Evolutionary conservation across 257 asterid genomes (phyloP), one percentile per base, ranked within the genome.

Genomic region (Jaltomata sinuosa): DNA sequence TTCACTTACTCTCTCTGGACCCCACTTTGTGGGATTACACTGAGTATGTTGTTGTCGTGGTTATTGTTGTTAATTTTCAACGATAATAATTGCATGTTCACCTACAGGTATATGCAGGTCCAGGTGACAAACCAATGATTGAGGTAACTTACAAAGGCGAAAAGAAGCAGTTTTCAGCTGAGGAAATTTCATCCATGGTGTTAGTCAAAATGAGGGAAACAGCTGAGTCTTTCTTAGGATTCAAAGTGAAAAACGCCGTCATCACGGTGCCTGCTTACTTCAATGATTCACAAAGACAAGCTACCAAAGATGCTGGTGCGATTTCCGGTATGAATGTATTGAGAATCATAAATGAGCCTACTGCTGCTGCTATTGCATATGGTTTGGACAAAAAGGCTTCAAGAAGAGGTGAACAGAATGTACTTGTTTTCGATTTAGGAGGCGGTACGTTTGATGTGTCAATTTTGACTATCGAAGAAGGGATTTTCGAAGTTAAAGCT

Each of bases 361-460:
- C 93, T 21, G 93, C 95, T 6, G 93, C 95, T 11, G 95, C 95
- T 6, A 92, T 92, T 0, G 93, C 95, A 2, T 90, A 92, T 64
- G 95, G 95, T 0, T 79, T 92, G 83, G 93, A 92, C n/a, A 92
- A 88, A 52, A 91, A 91, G 47, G 83, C 84, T 0, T 79, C 91
- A 3, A 71, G 86, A 16, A 85, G 57, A 54, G 93, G 93, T 1
- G 94, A 91, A 52, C 89, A 89, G 54, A 83, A 87, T 11, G 86
- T 91, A 1, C 90, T 91, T 0, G 92, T 90, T 3, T 91, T 91
- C 42, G 93, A 91, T 36, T 86, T 91, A 21, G 93, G 94, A 2
- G 94, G 93, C 0, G 94, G 94, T 1, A 91, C 94, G 49, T 91
- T 91, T n/a, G 94, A 91, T 71, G 95, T 92, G 7, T 92, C 95